Conservation (phyloP, 2,329 filamentous ascomycete genomes). For the Cercospora beticola region DNA sequence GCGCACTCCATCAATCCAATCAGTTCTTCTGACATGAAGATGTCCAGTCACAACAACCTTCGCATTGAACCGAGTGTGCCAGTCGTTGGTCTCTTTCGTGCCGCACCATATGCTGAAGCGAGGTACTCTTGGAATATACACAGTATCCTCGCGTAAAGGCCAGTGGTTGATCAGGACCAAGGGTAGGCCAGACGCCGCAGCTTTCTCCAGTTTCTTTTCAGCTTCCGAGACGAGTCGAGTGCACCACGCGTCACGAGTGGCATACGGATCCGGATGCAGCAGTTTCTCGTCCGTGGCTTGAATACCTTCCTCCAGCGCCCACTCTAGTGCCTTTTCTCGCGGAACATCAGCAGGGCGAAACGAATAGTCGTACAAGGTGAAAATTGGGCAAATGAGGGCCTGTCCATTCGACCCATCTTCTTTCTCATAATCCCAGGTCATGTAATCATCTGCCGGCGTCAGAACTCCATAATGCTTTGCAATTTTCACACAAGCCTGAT, state of each 20-base stretch:
- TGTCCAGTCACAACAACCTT: constrained; percentile 51
- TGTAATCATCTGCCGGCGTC: constrained; percentile 58
- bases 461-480: constrained; percentile 54
- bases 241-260: constrained; percentile 48
- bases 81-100: constrained; percentile 49
- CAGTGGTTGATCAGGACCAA: constrained; percentile 50
- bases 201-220: constrained; percentile 43
- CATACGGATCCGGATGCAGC: constrained; percentile 48
- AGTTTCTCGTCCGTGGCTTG: constrained; percentile 49
- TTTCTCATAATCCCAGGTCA: constrained; percentile 46
- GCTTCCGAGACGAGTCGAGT: constrained; percentile 42
- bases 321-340: constrained; percentile 49
- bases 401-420: constrained; percentile 50
- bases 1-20: constrained; percentile 48
- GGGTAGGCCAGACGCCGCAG: constrained; percentile 34
- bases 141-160: constrained; percentile 48
- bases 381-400: constrained; percentile 55
- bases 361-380: constrained; percentile 61
- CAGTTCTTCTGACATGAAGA: constrained; percentile 48
- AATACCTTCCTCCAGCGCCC: constrained; percentile 48
- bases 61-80: constrained; percentile 48
- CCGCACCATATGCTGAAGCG: constrained; percentile 51
- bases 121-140: constrained; percentile 45
- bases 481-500: constrained; percentile 54
- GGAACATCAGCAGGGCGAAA: constrained; percentile 54